Evolutionary conservation across 805 yeast genomes (phyloP), one percentile per base, ranked within the genome.

Genomic region (Candida pini): DNA sequence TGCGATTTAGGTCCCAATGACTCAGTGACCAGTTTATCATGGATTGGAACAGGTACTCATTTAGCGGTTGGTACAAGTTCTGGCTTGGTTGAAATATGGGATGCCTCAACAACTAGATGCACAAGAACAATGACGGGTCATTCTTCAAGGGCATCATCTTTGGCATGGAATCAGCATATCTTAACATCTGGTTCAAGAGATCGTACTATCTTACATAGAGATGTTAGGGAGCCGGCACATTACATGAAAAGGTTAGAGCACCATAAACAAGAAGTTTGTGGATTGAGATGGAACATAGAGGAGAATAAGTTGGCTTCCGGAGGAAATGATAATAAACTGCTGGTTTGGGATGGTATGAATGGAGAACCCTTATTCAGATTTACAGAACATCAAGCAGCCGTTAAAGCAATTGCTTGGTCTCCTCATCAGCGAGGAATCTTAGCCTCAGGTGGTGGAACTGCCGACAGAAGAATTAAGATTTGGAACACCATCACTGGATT

Each of bases 361-460:
- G 56, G 71, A 4, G 68, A 68, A 35, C 97, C 98, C 2, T 56
- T 86, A 19, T 73, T 79, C 52, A 79, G 69, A 39, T 82, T 88
- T 48, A 66, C 70, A 2, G 96, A 87, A 43, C 97, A 92, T 56
- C 76, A 74, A 13, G 97, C 97, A 1, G 98, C 98, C 0, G 95
- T 92, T 3, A 92, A 92, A 60, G 98, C 97, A 0, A 71, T 92
- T 34, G 85, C 95, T 2, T 92, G 98, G 98, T 84, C 95, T 1
- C 97, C 98, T 3, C 97, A 92, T 54, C 96, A 87, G 54, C 67
- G 97, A 36, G 97, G 97, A 1, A 71, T 89, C 3, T 59, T 92
- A 36, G 97, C 97, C 1, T 76, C 92, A 2, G 98, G 98, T 12
- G 98, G 98, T 14, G 98, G 98, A 24, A 88, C 97, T 1, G 89